Conservation (phyloP, 2,329 filamentous ascomycete species). For the Lasiodiplodia gonubiensis region DNA sequence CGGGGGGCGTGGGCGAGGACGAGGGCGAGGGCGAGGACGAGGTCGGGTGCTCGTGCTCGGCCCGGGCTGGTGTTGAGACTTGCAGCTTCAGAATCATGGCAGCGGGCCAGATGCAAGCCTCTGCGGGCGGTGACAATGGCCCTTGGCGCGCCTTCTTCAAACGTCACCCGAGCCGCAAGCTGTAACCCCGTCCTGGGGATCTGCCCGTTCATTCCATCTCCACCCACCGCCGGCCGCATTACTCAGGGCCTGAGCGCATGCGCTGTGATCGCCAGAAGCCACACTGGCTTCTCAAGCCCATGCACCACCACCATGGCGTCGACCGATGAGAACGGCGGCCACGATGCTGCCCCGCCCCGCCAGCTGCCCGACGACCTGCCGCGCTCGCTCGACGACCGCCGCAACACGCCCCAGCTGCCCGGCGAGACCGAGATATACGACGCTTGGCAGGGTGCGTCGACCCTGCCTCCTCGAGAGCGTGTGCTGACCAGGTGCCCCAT, state of each 20-base stretch:
- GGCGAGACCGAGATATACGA: slow-evolving; percentile 97
- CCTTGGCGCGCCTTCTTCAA: slow-evolving; percentile 22
- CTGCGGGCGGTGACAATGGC: not conserved
- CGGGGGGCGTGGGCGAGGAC: slow-evolving; percentile 1
- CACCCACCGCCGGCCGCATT: slow-evolving; percentile 12
- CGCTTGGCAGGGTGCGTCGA: slow-evolving; percentile 85
- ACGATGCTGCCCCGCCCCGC: slow-evolving; percentile 44
- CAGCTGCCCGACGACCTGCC: slow-evolving; percentile 83
- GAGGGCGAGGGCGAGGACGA: not conserved
- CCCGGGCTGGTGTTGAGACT: not conserved
- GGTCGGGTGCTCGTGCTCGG: too few species aligned
- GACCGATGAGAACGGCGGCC: slow-evolving; percentile 43
- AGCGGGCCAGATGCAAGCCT: too few species aligned
- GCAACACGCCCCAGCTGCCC: slow-evolving; percentile 70
- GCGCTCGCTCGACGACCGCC: slow-evolving; percentile 87
- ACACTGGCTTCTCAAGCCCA: slow-evolving; percentile 27
- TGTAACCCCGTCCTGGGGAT: slow-evolving; percentile 17
- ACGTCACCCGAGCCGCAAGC: slow-evolving; percentile 29
- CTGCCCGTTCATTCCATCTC: slow-evolving; percentile 14
- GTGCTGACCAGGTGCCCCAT: slow-evolving; percentile 22
- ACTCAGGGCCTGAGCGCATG: slow-evolving; percentile 24
- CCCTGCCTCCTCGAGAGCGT: slow-evolving; percentile 11
- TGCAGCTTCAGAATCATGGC: not conserved
- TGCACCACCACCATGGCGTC: slow-evolving; percentile 37
- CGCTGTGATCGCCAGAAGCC: slow-evolving; percentile 26